Evolutionary conservation across 306 rosid genomes (phyloP), one percentile per base, ranked within the genome.

Genomic region (Corylus avellana): DNA sequence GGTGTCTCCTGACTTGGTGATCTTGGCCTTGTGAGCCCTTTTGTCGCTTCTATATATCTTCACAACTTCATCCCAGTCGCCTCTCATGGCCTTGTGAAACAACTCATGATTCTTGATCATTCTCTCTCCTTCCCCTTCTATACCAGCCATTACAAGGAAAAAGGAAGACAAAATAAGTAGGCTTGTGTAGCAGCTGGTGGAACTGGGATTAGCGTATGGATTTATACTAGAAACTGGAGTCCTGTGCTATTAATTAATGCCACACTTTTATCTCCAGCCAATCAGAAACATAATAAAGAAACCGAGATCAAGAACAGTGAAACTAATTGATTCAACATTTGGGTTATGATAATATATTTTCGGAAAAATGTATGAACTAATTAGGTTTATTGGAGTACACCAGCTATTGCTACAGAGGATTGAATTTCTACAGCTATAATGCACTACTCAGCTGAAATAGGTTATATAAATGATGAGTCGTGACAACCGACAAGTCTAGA

Each of bases 1-100:
- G 4, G 92, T 89, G 83, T 39, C 4, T 5, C 44, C 44, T 39
- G 44, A 39, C 5, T 5, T 39, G 44, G 44, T 39, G 44, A 4
- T 89, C 73, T 2, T 84, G 1, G 72, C 77, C 42, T 7, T 4
- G 20, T 69, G 87, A 0, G 83, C 88, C 18, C 9, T 12, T 10
- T 4, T 2, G 0, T 85, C 17, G 0, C 0, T 3, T 25, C 1
- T 3, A 73, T 85, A 90, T 1, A 14, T 82, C 0, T 0, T 0
- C 1, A 74, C 67, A 5, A 86, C 87, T 58, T 54, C 49, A 1
- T 22, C 8, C 94, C 94, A 88, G 1, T 62, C 0, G 0, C 92
- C 88, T 32, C 42, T 27, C 89, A 86, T 88, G 27, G 77, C 77
- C 11, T 0, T 13, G 44, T 27, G 16, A 69, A 84, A 80, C 46